These are phyloP conservation scores for Xylaria telfairii DNA, from an alignment of 495 filamentous ascomycete species.

Conservation along the genomic window DNA sequence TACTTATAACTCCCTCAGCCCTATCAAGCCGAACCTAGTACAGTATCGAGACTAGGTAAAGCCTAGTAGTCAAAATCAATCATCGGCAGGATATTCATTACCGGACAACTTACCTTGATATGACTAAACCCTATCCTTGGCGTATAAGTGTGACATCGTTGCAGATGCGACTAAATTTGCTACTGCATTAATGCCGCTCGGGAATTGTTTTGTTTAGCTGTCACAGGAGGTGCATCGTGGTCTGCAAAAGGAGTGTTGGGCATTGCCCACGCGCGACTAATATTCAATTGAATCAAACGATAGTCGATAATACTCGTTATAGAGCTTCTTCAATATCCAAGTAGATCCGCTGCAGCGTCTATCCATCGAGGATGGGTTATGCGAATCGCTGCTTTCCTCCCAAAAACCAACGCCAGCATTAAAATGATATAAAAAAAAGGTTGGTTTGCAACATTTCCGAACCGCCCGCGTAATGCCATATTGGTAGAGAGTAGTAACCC, in stretches of 20 bases:
- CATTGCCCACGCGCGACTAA: neutral
- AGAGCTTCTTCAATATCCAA: neutral
- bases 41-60: neutral
- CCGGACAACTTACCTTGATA: neutral
- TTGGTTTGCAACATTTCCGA: neutral
- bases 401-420: conserved; percentile 18
- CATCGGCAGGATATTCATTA: no score
- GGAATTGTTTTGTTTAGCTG: neutral
- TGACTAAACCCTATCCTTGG: neutral
- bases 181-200: neutral
- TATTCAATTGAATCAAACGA: conserved; percentile 16
- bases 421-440: conserved; percentile 7
- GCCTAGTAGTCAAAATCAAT: neutral
- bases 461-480: neutral
- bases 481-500: neutral
- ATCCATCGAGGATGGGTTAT: neutral
- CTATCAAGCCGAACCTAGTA: neutral
- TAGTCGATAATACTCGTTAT: neutral
- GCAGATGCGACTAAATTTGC: neutral
- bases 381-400: neutral
- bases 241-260: neutral
- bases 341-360: conserved; percentile 3
- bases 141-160: neutral
- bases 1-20: neutral
- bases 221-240: neutral